Evolutionary conservation across 2,329 filamentous ascomycete genomes (phyloP).

Genomic region (Alternaria triticimaculans): DNA sequence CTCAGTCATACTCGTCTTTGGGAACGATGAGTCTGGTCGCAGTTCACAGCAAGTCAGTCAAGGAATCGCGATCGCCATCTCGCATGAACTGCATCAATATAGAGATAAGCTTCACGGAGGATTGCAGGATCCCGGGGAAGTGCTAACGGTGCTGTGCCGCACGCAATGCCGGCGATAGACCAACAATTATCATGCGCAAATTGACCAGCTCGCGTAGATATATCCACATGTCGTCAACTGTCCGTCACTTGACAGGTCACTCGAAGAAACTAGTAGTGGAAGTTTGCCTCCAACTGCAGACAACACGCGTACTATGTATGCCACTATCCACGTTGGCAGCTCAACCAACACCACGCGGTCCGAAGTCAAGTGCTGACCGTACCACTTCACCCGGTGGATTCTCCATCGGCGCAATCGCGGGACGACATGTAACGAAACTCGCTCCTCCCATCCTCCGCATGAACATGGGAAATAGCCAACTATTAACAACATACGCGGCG

Average conservation of each 20-base stretch:
- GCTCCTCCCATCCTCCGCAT: constrained; percentile 12
- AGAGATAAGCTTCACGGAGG: constrained; percentile 3
- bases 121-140: background rate
- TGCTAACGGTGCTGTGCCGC: background rate
- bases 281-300: background rate
- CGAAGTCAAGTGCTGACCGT: background rate
- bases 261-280: background rate
- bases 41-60: background rate
- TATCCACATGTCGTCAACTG: background rate
- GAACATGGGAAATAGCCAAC: constrained; percentile 11
- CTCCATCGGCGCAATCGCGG: background rate
- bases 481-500: constrained; percentile 16
- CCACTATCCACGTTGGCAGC: background rate
- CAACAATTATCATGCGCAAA: constrained; percentile 2
- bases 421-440: constrained; percentile 3
- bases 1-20: background rate
- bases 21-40: background rate
- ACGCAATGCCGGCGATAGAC: background rate
- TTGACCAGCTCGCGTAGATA: background rate
- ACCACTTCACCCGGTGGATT: background rate
- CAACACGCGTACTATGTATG: background rate
- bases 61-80: background rate
- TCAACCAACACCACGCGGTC: background rate
- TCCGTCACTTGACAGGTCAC: background rate
- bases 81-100: background rate